Evolutionary conservation across 805 yeast species (phyloP).

Genomic region (Candida nitratophila): DNA sequence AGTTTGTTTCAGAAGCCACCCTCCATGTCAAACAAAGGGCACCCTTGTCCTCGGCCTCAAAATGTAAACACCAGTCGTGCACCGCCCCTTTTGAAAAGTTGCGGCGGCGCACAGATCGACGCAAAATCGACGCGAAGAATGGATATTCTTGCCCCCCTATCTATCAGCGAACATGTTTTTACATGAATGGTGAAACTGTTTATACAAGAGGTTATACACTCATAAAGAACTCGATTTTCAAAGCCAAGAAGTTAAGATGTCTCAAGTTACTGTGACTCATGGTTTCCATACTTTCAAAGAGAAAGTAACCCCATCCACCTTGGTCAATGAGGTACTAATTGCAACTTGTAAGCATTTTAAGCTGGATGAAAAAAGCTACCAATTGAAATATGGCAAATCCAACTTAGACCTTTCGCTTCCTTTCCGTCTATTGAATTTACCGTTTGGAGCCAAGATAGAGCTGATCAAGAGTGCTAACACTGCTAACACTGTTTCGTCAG

Average conservation of each 20-base stretch:
- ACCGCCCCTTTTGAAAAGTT: neutral
- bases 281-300: constrained; percentile 26
- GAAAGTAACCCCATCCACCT: constrained; percentile 28
- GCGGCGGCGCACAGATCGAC: no score
- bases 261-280: constrained; percentile 29
- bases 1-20: no score
- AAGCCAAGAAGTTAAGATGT: no score
- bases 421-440: constrained; percentile 33
- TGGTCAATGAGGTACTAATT: constrained; percentile 29
- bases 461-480: constrained; percentile 9
- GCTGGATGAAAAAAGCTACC: constrained; percentile 12
- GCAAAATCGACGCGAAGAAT: no score
- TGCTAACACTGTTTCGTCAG: neutral
- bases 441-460: constrained; percentile 36
- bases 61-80: neutral
- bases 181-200: no score
- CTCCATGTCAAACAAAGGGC: no score
- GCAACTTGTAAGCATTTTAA: constrained; percentile 31
- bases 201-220: no score
- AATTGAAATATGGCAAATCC: constrained; percentile 23
- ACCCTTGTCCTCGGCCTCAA: no score
- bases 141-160: no score
- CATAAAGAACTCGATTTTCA: no score
- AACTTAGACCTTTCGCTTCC: constrained; percentile 34
- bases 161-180: no score